Base-by-base conservation (phyloP, 192 early-diverging fungal genomes). In the Rhizophagus clarus region DNA sequence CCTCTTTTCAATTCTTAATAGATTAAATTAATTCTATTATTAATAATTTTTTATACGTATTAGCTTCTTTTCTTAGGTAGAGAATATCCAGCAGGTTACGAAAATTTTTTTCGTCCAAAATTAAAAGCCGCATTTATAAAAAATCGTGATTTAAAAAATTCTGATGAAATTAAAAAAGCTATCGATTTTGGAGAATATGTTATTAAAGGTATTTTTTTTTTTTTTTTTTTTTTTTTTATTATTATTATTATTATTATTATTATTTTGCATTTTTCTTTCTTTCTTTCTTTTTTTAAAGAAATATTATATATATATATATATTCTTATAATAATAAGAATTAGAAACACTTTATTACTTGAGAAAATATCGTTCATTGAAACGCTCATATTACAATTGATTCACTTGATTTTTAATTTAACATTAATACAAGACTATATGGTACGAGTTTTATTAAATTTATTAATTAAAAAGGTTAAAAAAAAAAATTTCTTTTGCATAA, bases 101-200 rank as follows among this genome's bases (percentile, higher is more conserved):
- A 78, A 14, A 56, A 56, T 56, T 85, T 79, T 60, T 86, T 86
- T 60, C 72, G 80, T 28, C 85, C 85, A 1, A 80, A 72, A 61
- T 60, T 86, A 28, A 86, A 86, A 77, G 49, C 75, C n/a, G 85
- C 85, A 15, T 86, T 86, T 77, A 68, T 84, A 60, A 86, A 86
- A 45, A 84, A 86, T 68, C 76, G 78, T 29, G 80, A 84, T 29
- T 63, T 86, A 40, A 69, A 29, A 22, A 64, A 80, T 56, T 80
- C 83, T 42, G 68, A 79, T 32, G 85, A 86, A 37, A 86, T 86
- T 20, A 79, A 72, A 37, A 81, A 82, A 29, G 76, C 85, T 20
- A 76, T 86, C 45, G 80, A 76, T 20, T 49, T 64, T 61, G 85
- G 85, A n/a, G 80, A 86, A 74, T 86, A 86, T 81, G 74, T 86